Conservation (phyloP, 1,284 basidiomycete genomes). For the Microbotryum scabiosae region DNA sequence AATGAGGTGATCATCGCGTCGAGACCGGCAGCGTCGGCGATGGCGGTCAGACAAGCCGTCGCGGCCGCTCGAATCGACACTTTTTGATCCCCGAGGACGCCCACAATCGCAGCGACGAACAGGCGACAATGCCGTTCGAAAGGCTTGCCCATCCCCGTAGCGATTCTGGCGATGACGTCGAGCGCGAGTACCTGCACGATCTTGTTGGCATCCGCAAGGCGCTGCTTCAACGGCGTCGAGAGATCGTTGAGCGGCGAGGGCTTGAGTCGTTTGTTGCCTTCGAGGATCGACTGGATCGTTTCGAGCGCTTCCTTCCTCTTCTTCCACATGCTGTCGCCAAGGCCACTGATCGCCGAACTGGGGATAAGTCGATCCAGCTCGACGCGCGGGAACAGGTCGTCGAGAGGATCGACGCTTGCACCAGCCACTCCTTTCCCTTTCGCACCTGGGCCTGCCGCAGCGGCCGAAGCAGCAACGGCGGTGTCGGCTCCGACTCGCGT, state of each 20-base stretch:
- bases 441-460: constrained; percentile 40
- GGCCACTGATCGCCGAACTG: constrained; percentile 70
- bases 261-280: constrained; percentile 86
- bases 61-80: constrained; percentile 73
- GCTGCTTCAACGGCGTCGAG: constrained; percentile 73
- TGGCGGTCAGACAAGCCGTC: constrained; percentile 67
- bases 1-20: constrained; percentile 73
- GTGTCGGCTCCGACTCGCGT: constrained; percentile 64
- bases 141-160: constrained; percentile 85
- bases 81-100: constrained; percentile 89
- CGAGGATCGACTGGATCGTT: constrained; percentile 68
- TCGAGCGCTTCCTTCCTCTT: constrained; percentile 93
- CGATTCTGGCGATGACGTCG: constrained; percentile 80
- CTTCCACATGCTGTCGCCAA: constrained; percentile 89
- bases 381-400: constrained; percentile 89
- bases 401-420: constrained; percentile 58
- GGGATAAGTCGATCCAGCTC: constrained; percentile 83
- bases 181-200: constrained; percentile 83
- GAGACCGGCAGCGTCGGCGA: constrained; percentile 72
- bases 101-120: constrained; percentile 67
- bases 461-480: constrained; percentile 21
- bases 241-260: constrained; percentile 80
- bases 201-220: constrained; percentile 88
- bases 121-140: constrained; percentile 83
- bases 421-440: constrained; percentile 38